A percentile compares a stretch with the other conserved stretches of the same genome.
Conservation (phyloP, 2,329 filamentous ascomycete species). For the Leptographium lundbergii region DNA sequence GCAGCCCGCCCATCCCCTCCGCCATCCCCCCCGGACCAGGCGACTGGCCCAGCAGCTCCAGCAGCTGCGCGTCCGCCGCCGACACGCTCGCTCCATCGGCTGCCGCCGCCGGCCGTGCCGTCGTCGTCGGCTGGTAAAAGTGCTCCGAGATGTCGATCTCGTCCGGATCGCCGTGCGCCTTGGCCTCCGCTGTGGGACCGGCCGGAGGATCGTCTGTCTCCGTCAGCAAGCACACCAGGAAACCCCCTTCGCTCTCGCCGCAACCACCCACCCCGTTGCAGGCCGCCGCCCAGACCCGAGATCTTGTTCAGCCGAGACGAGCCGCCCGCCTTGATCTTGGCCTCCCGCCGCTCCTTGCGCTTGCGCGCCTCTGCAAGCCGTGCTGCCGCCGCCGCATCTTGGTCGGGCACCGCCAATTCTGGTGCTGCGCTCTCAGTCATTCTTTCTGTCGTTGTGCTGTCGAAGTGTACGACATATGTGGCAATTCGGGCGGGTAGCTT, state of each 20-base stretch:
- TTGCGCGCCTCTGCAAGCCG: constrained; percentile 46
- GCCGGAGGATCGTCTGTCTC: not conserved
- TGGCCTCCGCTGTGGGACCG: not conserved
- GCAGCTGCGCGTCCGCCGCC: constrained; percentile 45
- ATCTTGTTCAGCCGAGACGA: constrained; percentile 62
- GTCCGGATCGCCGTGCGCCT: constrained; percentile 47
- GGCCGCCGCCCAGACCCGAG: constrained; percentile 52
- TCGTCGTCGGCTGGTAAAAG: constrained; percentile 43
- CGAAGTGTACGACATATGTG: not conserved
- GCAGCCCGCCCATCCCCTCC: constrained; percentile 17
- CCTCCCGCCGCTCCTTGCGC: constrained; percentile 67
- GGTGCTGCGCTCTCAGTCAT: not conserved
- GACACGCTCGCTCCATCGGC: constrained; percentile 1
- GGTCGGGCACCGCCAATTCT: not conserved
- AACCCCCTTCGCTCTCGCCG: not conserved
- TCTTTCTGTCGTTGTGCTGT: not conserved
- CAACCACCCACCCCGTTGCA: constrained; percentile 29
- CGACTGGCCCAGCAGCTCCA: constrained; percentile 44
- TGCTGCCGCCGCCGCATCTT: constrained; percentile 29
- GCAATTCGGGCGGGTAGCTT: not conserved
- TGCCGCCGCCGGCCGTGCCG: constrained; percentile 19
- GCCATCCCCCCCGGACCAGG: not conserved
- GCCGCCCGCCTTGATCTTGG: constrained; percentile 63
- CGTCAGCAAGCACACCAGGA: too few species aligned
- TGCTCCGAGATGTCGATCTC: constrained; percentile 72